Percentiles rank a stretch among this genome's conserved stretches.
Conservation (phyloP, 2,329 filamentous ascomycete species). For the Xylaria sp. region DNA sequence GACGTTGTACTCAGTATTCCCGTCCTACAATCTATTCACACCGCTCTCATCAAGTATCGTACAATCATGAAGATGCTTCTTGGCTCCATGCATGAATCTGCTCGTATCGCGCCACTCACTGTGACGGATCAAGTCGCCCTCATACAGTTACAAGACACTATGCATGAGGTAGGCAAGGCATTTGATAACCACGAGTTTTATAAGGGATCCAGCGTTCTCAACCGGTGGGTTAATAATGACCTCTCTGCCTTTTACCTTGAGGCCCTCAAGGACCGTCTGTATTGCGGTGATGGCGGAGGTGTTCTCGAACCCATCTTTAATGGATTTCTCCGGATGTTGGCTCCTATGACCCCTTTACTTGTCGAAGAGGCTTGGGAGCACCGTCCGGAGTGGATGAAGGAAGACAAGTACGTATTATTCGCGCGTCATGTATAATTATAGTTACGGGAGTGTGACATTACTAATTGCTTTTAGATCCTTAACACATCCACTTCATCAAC, state of each 20-base stretch:
- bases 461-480: constrained; percentile 42
- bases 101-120: constrained; percentile 63
- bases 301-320: constrained; percentile 74
- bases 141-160: constrained; percentile 75
- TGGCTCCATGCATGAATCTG: constrained; percentile 73
- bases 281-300: constrained; percentile 79
- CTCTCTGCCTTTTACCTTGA: constrained; percentile 96
- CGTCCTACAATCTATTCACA: constrained; percentile 81
- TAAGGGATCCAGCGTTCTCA: constrained; percentile 77
- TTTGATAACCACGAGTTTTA: constrained; percentile 84
- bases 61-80: constrained; percentile 91
- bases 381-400: constrained; percentile 72
- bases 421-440: neutral
- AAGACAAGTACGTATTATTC: constrained; percentile 54
- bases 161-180: constrained; percentile 70
- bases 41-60: constrained; percentile 84
- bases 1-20: constrained; percentile 86
- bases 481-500: constrained; percentile 59
- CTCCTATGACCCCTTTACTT: constrained; percentile 82
- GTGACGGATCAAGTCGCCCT: constrained; percentile 80
- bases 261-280: constrained; percentile 88
- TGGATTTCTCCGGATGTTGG: constrained; percentile 80
- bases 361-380: constrained; percentile 91
- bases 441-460: neutral
- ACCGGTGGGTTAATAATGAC: constrained; percentile 83